Conservation (phyloP, 306 rosid genomes). For the Luffa acutangula region DNA sequence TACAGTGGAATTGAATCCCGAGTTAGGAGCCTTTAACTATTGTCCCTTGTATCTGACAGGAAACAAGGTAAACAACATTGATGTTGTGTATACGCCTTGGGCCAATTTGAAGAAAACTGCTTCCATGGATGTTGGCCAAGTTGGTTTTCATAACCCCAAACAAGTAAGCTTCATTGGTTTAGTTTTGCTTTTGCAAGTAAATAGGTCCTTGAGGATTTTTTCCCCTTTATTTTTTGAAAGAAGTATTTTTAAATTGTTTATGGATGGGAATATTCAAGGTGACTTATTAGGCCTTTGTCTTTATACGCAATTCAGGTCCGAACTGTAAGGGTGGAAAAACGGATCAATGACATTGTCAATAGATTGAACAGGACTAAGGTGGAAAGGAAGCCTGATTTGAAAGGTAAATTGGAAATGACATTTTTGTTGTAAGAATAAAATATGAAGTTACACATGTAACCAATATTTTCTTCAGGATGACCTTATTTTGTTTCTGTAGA, state of each 20-base stretch:
- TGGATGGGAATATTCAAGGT: conserved; percentile 5
- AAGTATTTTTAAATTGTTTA: background rate
- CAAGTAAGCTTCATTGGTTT: conserved; percentile 33
- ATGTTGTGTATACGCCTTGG: conserved; percentile 98
- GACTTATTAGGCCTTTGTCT: conserved; percentile 8
- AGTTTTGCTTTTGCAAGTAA: background rate
- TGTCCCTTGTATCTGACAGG: conserved; percentile 26
- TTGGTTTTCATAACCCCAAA: conserved; percentile 79
- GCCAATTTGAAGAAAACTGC: conserved; percentile 92
- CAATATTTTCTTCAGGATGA: background rate
- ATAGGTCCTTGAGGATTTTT: conserved; percentile 1
- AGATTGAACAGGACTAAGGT: conserved; percentile 84
- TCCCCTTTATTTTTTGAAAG: background rate
- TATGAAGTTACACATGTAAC: background rate
- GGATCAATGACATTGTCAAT: conserved; percentile 80
- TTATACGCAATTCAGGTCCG: conserved; percentile 48
- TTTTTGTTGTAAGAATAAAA: background rate
- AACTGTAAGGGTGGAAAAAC: conserved; percentile 85
- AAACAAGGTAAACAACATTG: conserved; percentile 83
- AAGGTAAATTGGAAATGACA: conserved; percentile 40
- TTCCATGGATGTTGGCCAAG: conserved; percentile 98
- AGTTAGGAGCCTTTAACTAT: background rate
- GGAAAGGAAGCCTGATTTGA: conserved; percentile 87
- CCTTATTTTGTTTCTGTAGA: background rate
- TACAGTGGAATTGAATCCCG: background rate